A percentile compares a stretch with the other conserved stretches of the same genome.
phyloP scores from a whole-genome alignment of 306 rosid species.

The Quercus alba region DNA sequence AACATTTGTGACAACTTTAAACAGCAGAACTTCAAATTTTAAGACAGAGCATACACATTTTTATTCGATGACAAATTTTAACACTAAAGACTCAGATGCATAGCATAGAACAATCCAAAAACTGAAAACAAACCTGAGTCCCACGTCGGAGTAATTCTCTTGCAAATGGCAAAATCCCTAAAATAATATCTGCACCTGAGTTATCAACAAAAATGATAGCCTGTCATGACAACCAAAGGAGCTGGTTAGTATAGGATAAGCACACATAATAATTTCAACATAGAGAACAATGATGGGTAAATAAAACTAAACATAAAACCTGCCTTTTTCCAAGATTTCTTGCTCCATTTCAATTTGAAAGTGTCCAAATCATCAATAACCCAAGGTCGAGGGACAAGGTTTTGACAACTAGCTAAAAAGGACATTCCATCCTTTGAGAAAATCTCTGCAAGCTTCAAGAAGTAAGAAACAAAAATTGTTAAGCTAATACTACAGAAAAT shows the following conservation, averaged over 20 bases:
- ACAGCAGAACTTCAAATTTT: not conserved
- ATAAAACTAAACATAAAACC: conserved; percentile 30
- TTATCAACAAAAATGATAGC: conserved; percentile 91
- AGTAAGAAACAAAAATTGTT: conserved; percentile 23
- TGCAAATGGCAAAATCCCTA: conserved; percentile 95
- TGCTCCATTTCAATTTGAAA: conserved; percentile 80
- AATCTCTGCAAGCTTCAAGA: conserved; percentile 92
- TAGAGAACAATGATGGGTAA: conserved; percentile 7
- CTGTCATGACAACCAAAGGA: conserved; percentile 38
- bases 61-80: not conserved
- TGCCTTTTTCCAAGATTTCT: conserved; percentile 87
- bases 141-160: conserved; percentile 88
- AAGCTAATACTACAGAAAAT: not conserved
- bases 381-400: conserved; percentile 96
- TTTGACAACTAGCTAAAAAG: conserved; percentile 86
- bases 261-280: conserved; percentile 11
- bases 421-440: conserved; percentile 94
- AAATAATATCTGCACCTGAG: conserved; percentile 93
- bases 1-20: not conserved
- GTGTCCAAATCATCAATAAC: conserved; percentile 86
- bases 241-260: conserved; percentile 23
- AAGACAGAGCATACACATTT: not conserved
- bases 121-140: conserved; percentile 61
- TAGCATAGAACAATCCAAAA: conserved; percentile 3
- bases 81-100: not conserved